Conservation (phyloP, 345 rosid genomes). For the Clarkia xantiana region DNA sequence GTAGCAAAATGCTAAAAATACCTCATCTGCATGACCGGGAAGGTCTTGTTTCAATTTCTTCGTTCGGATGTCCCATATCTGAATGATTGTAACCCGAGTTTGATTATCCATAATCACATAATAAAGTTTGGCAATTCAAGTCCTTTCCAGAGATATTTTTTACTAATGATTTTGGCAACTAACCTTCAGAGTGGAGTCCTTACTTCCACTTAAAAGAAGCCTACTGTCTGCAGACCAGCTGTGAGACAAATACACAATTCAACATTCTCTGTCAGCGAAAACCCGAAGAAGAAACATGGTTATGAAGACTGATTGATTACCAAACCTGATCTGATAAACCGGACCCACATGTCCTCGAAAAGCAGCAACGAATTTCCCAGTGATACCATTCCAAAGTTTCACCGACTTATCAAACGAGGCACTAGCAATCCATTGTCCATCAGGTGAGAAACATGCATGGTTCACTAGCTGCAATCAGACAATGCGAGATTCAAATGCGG, state of each 20-base stretch:
- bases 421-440: conserved; percentile 94
- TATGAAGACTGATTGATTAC: neutral
- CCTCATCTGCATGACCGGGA: conserved; percentile 96
- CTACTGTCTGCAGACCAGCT: conserved; percentile 99
- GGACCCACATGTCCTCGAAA: conserved; percentile 90
- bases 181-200: conserved; percentile 94
- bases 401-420: conserved; percentile 95
- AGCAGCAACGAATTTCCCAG: conserved; percentile 74
- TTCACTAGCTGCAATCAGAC: conserved; percentile 62
- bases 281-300: neutral
- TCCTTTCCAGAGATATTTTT: neutral
- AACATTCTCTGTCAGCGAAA: conserved; percentile 5
- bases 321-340: conserved; percentile 82
- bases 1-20: neutral
- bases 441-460: conserved; percentile 91
- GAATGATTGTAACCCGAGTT: neutral
- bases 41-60: conserved; percentile 81
- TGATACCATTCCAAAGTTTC: conserved; percentile 79
- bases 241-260: conserved; percentile 10
- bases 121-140: too few species aligned
- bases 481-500: neutral
- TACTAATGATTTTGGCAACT: neutral
- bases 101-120: neutral
- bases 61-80: conserved; percentile 85
- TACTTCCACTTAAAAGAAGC: conserved; percentile 90